Conservation (phyloP, 345 rosid genomes). For the Moricandia arvensis region DNA sequence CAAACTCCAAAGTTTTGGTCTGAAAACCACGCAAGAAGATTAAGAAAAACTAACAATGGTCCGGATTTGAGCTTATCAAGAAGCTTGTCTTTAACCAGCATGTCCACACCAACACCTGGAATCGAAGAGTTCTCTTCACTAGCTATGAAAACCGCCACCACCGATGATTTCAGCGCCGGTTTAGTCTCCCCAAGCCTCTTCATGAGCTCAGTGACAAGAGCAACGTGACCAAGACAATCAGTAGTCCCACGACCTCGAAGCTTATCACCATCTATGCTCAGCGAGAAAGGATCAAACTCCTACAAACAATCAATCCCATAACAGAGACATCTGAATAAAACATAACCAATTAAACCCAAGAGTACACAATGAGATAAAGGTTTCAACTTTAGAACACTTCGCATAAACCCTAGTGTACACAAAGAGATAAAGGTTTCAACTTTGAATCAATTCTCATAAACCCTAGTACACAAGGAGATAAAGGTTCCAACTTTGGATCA, state of each 20-base stretch:
- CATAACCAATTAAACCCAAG: too few species aligned
- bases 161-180: slow-evolving; percentile 66
- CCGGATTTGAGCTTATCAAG: slow-evolving; percentile 88
- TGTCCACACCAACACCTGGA: slow-evolving; percentile 89
- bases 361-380: background rate
- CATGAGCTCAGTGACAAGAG: slow-evolving; percentile 86
- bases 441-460: background rate
- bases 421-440: background rate
- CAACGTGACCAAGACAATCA: slow-evolving; percentile 98
- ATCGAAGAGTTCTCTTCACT: slow-evolving; percentile 87
- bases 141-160: slow-evolving; percentile 91
- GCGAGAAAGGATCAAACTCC: too few species aligned
- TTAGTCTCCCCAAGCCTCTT: slow-evolving; percentile 74
- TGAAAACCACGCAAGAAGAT: background rate
- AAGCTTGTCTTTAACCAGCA: slow-evolving; percentile 69
- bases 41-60: slow-evolving; percentile 61
- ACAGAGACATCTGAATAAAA: too few species aligned
- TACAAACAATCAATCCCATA: too few species aligned
- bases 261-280: slow-evolving; percentile 87
- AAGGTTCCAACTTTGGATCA: background rate
- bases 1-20: background rate
- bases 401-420: background rate
- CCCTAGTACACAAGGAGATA: background rate
- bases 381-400: too few species aligned
- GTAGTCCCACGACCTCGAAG: slow-evolving; percentile 96